Percentiles rank a stretch among this genome's conserved stretches.
Conservation (phyloP, 441 rosid species). For the Metrosideros polymorpha region DNA sequence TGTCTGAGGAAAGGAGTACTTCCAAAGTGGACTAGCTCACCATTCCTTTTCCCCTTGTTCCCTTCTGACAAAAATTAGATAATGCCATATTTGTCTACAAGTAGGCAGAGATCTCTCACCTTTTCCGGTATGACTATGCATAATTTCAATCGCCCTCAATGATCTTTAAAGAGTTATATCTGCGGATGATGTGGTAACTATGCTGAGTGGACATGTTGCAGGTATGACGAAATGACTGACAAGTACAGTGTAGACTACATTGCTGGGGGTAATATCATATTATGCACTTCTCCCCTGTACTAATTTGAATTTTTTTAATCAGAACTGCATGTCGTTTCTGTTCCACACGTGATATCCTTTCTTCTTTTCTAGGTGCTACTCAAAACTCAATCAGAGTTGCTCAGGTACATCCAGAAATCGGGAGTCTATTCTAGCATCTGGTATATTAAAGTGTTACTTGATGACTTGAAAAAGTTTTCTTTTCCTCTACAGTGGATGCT, state of each 20-base stretch:
- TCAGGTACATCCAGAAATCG: slow-evolving; percentile 35
- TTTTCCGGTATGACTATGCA: neutral
- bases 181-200: neutral
- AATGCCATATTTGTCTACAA: neutral
- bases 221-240: slow-evolving; percentile 77
- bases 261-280: slow-evolving; percentile 72
- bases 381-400: slow-evolving; percentile 91
- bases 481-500: slow-evolving; percentile 77
- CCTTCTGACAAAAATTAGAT: neutral
- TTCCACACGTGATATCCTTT: neutral
- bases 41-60: neutral
- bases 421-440: neutral
- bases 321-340: neutral
- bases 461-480: neutral
- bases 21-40: neutral
- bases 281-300: neutral
- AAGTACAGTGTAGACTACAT: slow-evolving; percentile 64
- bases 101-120: neutral
- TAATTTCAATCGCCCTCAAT: neutral
- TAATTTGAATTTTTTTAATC: neutral
- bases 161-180: neutral
- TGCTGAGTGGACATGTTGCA: slow-evolving; percentile 1
- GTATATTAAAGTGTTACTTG: neutral
- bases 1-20: neutral
- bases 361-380: slow-evolving; percentile 41